A percentile compares a stretch with the other conserved stretches of the same genome.
Conservation (phyloP, 768 basidiomycete genomes). For the Cytidiella melzeri region DNA sequence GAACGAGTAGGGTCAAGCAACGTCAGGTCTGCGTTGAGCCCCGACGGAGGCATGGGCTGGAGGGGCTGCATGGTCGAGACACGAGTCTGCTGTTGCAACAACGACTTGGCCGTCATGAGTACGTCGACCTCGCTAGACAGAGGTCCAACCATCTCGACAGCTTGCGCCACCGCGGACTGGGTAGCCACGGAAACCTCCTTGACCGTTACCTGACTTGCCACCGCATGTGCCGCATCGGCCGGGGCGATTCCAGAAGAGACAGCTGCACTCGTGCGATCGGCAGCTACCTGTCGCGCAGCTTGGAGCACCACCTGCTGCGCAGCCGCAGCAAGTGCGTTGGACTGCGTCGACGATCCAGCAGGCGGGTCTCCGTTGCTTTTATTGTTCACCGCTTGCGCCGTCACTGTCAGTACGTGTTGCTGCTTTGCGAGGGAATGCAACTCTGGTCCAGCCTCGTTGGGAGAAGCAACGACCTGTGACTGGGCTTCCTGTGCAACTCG, state of each 20-base stretch:
- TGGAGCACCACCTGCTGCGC: conserved; percentile 79
- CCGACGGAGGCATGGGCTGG: conserved; percentile 21
- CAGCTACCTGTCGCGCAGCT: conserved; percentile 57
- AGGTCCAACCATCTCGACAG: conserved; percentile 70
- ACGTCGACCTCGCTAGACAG: conserved; percentile 76
- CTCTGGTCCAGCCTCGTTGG: conserved; percentile 39
- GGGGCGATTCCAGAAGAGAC: conserved; percentile 36
- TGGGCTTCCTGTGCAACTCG: conserved; percentile 72
- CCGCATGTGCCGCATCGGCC: conserved; percentile 10
- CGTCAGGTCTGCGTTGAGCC: conserved; percentile 21
- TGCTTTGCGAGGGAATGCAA: conserved; percentile 72
- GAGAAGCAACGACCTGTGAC: conserved; percentile 54
- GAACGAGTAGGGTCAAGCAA: conserved; percentile 28
- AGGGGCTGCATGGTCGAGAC: conserved; percentile 10
- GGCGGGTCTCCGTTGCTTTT: conserved; percentile 51
- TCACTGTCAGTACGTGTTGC: conserved; percentile 67
- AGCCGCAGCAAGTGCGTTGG: conserved; percentile 60
- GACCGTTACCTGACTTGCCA: conserved; percentile 39
- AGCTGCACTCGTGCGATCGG: conserved; percentile 41
- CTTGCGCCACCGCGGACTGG: conserved; percentile 76
- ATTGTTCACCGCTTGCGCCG: conserved; percentile 71
- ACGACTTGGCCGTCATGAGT: conserved; percentile 59
- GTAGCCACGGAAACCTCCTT: conserved; percentile 56
- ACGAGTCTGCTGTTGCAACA: conserved; percentile 40
- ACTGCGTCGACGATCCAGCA: conserved; percentile 38